Evolutionary conservation across 2,329 filamentous ascomycete species (phyloP).

Genomic region (Thielaviopsis populi): DNA sequence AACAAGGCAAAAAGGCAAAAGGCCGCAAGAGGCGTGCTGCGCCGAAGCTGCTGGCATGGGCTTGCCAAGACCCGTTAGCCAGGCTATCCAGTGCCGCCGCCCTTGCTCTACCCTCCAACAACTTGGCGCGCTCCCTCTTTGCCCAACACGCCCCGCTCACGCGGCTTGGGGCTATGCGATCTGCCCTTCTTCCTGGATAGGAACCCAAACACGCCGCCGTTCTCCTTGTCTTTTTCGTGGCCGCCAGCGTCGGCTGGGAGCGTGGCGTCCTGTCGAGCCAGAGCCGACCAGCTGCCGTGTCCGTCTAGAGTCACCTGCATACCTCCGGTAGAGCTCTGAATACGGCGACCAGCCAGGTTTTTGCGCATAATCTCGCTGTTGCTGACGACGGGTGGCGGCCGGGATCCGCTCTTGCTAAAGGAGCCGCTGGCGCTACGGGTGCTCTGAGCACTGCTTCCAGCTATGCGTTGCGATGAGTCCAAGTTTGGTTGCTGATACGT

Average conservation of each 20-base stretch:
- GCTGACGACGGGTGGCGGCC: neutral
- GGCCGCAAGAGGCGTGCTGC: neutral
- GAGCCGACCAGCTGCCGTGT: slow-evolving; percentile 77
- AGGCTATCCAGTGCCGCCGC: neutral
- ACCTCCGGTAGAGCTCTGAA: slow-evolving; percentile 65
- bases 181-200: slow-evolving; percentile 78
- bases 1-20: neutral
- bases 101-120: slow-evolving; percentile 43
- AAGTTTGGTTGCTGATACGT: slow-evolving; percentile 6
- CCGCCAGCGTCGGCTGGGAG: slow-evolving; percentile 51
- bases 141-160: slow-evolving; percentile 80
- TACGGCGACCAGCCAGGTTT: slow-evolving; percentile 35
- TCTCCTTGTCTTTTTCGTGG: slow-evolving; percentile 36
- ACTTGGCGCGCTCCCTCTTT: slow-evolving; percentile 85
- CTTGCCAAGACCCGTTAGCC: neutral
- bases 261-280: slow-evolving; percentile 70
- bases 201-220: slow-evolving; percentile 81
- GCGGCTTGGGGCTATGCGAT: slow-evolving; percentile 84
- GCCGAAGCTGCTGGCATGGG: neutral
- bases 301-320: slow-evolving; percentile 86
- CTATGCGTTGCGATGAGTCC: slow-evolving; percentile 7
- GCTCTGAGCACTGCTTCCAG: slow-evolving; percentile 10
- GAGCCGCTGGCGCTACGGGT: slow-evolving; percentile 16
- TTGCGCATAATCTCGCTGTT: slow-evolving; percentile 12
- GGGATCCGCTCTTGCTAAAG: neutral